These are phyloP conservation scores for Hypericum perforatum DNA, from an alignment of 345 rosid species.

Conservation along the genomic window DNA sequence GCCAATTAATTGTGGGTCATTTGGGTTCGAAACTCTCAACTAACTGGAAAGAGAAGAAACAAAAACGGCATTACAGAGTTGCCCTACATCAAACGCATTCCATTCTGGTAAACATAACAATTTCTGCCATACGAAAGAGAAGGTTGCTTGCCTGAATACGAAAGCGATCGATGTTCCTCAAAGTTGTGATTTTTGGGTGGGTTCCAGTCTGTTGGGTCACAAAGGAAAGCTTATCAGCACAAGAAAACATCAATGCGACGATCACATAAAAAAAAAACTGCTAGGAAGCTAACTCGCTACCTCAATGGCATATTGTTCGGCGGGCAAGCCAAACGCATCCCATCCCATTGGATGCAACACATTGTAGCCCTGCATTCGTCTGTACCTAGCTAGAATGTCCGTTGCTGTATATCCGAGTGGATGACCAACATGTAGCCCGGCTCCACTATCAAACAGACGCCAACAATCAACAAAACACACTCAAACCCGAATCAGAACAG, in stretches of 20 bases:
- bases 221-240: slow-evolving; percentile 10
- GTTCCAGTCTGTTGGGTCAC: slow-evolving; percentile 65
- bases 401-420: slow-evolving; percentile 94
- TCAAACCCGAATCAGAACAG: background rate
- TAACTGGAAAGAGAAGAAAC: background rate
- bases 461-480: background rate
- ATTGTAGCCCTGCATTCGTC: slow-evolving; percentile 89
- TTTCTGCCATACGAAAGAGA: too few species aligned
- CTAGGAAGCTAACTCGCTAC: slow-evolving; percentile 22
- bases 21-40: background rate
- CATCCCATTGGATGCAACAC: slow-evolving; percentile 97
- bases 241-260: slow-evolving; percentile 7
- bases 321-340: slow-evolving; percentile 99
- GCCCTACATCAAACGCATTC: too few species aligned
- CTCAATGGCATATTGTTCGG: slow-evolving; percentile 95
- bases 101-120: too few species aligned
- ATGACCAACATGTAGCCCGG: slow-evolving; percentile 96
- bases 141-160: slow-evolving; percentile 49
- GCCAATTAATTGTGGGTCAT: background rate
- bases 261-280: background rate
- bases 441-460: slow-evolving; percentile 50
- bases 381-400: slow-evolving; percentile 75
- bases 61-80: slow-evolving; percentile 6
- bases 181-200: slow-evolving; percentile 78
- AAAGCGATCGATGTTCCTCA: slow-evolving; percentile 74